Evolutionary conservation across 208 protist species (phyloP).

Genomic region (Herpetomonas tarakana): DNA sequence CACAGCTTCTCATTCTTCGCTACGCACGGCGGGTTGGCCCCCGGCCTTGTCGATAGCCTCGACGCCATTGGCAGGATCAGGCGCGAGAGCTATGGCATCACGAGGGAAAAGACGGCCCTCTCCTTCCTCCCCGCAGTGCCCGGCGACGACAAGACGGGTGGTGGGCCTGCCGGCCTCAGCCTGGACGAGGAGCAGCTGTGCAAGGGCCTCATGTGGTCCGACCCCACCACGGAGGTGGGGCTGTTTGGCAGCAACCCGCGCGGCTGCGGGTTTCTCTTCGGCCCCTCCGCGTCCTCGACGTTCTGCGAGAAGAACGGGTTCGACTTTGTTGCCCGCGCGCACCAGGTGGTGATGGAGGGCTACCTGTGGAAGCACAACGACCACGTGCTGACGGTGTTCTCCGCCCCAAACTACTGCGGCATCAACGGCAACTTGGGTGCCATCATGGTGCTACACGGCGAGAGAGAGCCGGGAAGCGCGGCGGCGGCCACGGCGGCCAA

Average conservation of each 20-base stretch:
- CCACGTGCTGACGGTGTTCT: slow-evolving; percentile 65
- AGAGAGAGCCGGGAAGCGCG: slow-evolving; percentile 1
- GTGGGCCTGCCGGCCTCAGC: slow-evolving; percentile 77
- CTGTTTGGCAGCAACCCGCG: slow-evolving; percentile 96
- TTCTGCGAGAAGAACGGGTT: slow-evolving; percentile 97
- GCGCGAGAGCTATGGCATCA: slow-evolving; percentile 38
- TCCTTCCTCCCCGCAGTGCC: slow-evolving; percentile 1
- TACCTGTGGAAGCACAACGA: slow-evolving; percentile 58
- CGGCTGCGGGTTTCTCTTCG: slow-evolving; percentile 98
- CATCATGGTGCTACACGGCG: slow-evolving; percentile 14
- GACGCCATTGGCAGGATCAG: slow-evolving; percentile 26
- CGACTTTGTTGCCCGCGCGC: slow-evolving; percentile 93
- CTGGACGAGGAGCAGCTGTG: slow-evolving; percentile 94
- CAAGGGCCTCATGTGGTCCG: slow-evolving; percentile 98
- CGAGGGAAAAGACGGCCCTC: slow-evolving; percentile 5
- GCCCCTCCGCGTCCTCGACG: slow-evolving; percentile 85
- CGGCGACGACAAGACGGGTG: slow-evolving; percentile 9
- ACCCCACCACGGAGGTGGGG: slow-evolving; percentile 89
- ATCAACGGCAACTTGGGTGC: slow-evolving; percentile 36
- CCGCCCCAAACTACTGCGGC: slow-evolving; percentile 76
- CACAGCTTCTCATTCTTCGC: slow-evolving; percentile 95
- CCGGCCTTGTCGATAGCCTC: slow-evolving; percentile 50
- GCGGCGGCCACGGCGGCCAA: not conserved
- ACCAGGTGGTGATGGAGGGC: slow-evolving; percentile 92
- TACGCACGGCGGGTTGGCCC: slow-evolving; percentile 96